These are phyloP conservation scores for Fusarium mangiferae DNA, from an alignment of 2,329 filamentous ascomycete genomes.

Conservation along the genomic window DNA sequence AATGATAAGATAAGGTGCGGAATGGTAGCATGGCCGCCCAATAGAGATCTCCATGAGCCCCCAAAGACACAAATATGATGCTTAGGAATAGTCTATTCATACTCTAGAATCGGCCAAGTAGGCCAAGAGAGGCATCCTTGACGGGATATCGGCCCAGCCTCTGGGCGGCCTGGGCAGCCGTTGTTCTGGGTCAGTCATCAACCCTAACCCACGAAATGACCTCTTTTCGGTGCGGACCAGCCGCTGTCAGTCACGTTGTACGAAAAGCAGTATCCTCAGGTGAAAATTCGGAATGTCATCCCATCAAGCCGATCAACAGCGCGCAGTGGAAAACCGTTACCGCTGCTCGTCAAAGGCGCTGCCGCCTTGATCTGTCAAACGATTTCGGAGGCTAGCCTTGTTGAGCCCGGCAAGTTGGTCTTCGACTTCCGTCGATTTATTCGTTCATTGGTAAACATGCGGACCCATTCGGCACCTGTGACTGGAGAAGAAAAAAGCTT, in stretches of 20 bases:
- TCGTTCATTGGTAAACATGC: neutral
- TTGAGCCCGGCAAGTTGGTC: neutral
- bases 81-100: neutral
- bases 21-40: neutral
- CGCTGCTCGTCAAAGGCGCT: constrained; percentile 9
- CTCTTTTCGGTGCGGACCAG: neutral
- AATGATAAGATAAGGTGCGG: neutral
- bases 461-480: neutral
- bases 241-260: neutral
- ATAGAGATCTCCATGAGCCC: neutral
- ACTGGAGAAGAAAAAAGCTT: neutral
- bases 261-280: neutral
- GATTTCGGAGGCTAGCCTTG: neutral
- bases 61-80: neutral
- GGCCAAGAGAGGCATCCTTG: constrained; percentile 1
- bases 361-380: constrained; percentile 1
- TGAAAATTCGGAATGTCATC: constrained; percentile 2
- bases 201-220: constrained; percentile 21
- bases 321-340: neutral
- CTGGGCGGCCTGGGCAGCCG: constrained; percentile 7
- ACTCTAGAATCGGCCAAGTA: constrained; percentile 3
- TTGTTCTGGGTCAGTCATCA: constrained; percentile 9
- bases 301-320: constrained; percentile 3
- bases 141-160: constrained; percentile 27
- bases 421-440: neutral